phyloP scores from a whole-genome alignment of 2,329 filamentous ascomycete genomes.

The Sporothrix mexicana region DNA sequence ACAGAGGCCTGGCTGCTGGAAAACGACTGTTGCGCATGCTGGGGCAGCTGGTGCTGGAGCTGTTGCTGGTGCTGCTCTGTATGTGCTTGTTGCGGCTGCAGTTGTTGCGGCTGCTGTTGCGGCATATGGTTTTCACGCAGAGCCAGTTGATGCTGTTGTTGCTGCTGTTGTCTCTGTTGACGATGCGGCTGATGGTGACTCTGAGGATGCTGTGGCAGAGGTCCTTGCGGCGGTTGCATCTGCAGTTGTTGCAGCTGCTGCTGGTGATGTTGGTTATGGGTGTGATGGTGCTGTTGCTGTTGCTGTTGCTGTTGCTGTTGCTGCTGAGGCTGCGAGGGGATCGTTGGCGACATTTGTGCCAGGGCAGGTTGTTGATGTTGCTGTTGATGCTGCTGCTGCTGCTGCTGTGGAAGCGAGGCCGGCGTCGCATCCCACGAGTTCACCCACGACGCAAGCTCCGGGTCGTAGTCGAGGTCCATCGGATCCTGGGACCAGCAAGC shows the following conservation, averaged over 20 bases:
- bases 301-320: conserved; percentile 14
- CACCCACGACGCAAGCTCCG: conserved; percentile 40
- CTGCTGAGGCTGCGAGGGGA: conserved; percentile 13
- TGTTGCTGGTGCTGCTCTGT: background rate
- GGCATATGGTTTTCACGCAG: conserved; percentile 19
- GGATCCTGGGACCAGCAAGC: conserved; percentile 38
- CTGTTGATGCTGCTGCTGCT: background rate
- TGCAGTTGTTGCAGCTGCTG: conserved; percentile 19
- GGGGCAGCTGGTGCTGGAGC: conserved; percentile 12
- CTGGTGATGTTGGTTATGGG: background rate
- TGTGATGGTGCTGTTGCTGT: conserved; percentile 11
- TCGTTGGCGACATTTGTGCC: conserved; percentile 14
- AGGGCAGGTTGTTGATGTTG: conserved; percentile 8
- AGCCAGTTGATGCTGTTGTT: conserved; percentile 16
- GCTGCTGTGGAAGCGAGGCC: background rate
- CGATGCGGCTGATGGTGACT: conserved; percentile 9
- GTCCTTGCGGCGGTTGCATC: conserved; percentile 7
- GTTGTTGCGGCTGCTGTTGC: conserved; percentile 30
- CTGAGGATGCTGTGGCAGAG: conserved; percentile 6
- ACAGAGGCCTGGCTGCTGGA: conserved; percentile 12
- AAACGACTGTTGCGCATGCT: conserved; percentile 29
- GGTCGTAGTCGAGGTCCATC: conserved; percentile 44
- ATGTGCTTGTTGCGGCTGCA: background rate
- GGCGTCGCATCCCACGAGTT: conserved; percentile 35
- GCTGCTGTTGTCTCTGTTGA: background rate